Conservation (phyloP, 169 alveolate genomes). For the Eimeria acervulina region DNA sequence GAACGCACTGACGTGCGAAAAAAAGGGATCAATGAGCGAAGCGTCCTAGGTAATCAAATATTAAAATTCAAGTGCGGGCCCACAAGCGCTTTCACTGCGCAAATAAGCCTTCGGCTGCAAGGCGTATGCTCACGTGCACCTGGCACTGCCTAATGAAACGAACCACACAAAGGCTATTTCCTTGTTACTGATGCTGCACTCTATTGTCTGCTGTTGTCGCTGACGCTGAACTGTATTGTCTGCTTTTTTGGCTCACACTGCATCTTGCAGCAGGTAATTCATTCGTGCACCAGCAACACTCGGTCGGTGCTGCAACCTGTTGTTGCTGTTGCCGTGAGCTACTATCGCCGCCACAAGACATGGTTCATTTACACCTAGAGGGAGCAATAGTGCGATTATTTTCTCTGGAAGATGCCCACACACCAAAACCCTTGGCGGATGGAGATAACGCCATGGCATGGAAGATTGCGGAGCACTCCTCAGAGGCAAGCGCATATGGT, state of each 20-base stretch:
- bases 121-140: neutral
- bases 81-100: neutral
- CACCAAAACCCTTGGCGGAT: neutral
- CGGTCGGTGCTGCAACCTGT: neutral
- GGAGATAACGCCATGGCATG: neutral
- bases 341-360: neutral
- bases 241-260: too few relatives aligned
- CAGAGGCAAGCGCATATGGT: neutral
- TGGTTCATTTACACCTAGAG: neutral
- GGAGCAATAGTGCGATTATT: neutral
- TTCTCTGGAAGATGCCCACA: neutral
- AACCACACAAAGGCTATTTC: neutral
- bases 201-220: neutral
- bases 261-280: neutral
- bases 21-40: too few relatives aligned
- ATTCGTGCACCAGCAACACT: conserved; percentile 20
- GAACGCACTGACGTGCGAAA: too few relatives aligned
- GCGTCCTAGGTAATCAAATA: neutral
- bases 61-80: neutral
- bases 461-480: neutral
- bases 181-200: neutral
- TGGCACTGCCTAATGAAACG: neutral
- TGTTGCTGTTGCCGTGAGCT: neutral
- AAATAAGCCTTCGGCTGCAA: neutral
- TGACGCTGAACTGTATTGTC: neutral